These are phyloP conservation scores for Candida tallmaniae DNA, from an alignment of 805 yeast genomes.

Conservation along the genomic window DNA sequence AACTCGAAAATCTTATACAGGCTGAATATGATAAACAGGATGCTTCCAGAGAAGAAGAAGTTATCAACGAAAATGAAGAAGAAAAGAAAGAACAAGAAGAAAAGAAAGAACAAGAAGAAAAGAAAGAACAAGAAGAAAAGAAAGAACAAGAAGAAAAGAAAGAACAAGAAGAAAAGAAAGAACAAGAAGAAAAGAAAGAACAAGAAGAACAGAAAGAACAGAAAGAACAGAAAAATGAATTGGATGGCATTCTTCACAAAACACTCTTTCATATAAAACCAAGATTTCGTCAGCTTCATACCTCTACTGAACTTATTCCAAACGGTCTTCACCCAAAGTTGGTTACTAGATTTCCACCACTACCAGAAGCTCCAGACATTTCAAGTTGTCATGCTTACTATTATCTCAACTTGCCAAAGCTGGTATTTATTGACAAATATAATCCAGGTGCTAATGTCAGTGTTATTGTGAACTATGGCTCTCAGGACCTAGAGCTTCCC, in stretches of 20 bases:
- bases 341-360: conserved; percentile 7
- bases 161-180: too few species aligned
- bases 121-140: not conserved
- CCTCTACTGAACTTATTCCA: not conserved
- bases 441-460: conserved; percentile 23
- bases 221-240: not conserved
- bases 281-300: conserved; percentile 6
- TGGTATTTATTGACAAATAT: conserved; percentile 36
- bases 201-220: not conserved
- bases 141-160: too few species aligned
- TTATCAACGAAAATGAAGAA: not conserved
- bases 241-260: conserved; percentile 18
- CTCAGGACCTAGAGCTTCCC: conserved; percentile 36
- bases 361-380: conserved; percentile 20
- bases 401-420: conserved; percentile 26
- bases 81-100: not conserved
- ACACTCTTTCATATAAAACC: conserved; percentile 42
- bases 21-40: too few species aligned
- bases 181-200: not conserved
- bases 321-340: conserved; percentile 39
- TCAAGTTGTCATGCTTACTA: conserved; percentile 28
- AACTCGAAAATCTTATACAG: too few species aligned
- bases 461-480: conserved; percentile 26
- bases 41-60: not conserved
- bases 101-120: not conserved